Base-by-base conservation (phyloP, 768 basidiomycete species). In the Guyanaporus albipodus region DNA sequence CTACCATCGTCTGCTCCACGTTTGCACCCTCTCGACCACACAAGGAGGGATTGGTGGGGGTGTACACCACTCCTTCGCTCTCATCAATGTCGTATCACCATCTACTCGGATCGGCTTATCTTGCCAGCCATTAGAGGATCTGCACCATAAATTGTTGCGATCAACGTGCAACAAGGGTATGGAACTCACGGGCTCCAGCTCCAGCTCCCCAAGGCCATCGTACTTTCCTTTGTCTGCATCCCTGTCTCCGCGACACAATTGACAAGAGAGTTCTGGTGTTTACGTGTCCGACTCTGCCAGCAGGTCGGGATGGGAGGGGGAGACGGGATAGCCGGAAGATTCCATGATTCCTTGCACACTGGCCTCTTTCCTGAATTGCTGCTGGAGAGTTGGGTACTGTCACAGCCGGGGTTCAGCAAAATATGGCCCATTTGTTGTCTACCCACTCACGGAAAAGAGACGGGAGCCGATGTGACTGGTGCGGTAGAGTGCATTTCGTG, bases 241-340 rank as follows among this genome's bases (percentile, higher is more conserved):
- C n/a, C n/a, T n/a, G n/a, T n/a, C n/a, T n/a, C n/a, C n/a, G n/a
- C n/a, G n/a, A n/a, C n/a, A n/a, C n/a, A n/a, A n/a, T n/a, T n/a
- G n/a, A n/a, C n/a, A n/a, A n/a, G n/a, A n/a, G n/a, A n/a, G n/a
- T n/a, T n/a, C n/a, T 27, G 27, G n/a, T 11, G 27, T 37, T 28
- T 47, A 21, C 26, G 42, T 4, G 38, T 27, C 17, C 15, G 32
- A 31, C 11, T n/a, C 24, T 34, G 15, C 38, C 32, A 34, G 26
- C 38, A 34, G 21, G 31, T 8, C 10, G 52, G 52, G 8, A 50
- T 41, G 15, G 48, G 42, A 4, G 53, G 52, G 6, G 48, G 5
- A n/a, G 29, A 38, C 5, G 52, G 45, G 38, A 52, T 48, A 34
- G 46, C 38, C 3, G 50, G 53, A 23, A 46, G 50, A 31, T 24